Evolutionary conservation across 2,329 filamentous ascomycete genomes (phyloP).

Genomic region (Penicillium frequentans): DNA sequence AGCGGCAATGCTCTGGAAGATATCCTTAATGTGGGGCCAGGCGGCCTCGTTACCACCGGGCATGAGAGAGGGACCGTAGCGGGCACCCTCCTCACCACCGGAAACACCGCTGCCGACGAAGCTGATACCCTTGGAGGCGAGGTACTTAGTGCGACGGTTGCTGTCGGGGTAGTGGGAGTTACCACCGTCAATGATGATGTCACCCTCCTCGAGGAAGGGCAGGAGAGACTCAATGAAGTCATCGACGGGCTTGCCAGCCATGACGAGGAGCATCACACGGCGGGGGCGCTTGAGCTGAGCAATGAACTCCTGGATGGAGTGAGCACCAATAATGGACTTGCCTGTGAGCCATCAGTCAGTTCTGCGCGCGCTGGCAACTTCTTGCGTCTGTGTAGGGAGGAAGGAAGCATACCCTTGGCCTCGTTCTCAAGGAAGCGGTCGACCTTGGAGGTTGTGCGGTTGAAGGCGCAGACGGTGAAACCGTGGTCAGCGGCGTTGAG

Average conservation of each 20-base stretch:
- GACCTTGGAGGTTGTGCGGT: constrained; percentile 98
- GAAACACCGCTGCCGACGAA: constrained; percentile 98
- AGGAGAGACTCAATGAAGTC: constrained; percentile 97
- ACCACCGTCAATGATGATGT: constrained; percentile 99
- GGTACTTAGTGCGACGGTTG: constrained; percentile 94
- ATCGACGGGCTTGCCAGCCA: constrained; percentile 96
- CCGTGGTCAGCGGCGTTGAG: constrained; percentile 86
- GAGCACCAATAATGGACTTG: constrained; percentile 92
- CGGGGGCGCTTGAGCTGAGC: constrained; percentile 96
- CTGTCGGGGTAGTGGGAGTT: constrained; percentile 99
- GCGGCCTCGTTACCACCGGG: constrained; percentile 97
- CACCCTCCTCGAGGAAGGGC: constrained; percentile 76
- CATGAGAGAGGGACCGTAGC: constrained; percentile 97
- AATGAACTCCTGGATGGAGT: constrained; percentile 91
- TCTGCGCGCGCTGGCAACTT: background rate
- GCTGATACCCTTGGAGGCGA: constrained; percentile 80
- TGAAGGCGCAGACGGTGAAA: constrained; percentile 97
- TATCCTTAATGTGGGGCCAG: constrained; percentile 97
- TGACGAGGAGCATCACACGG: constrained; percentile 97
- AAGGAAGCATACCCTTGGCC: constrained; percentile 65
- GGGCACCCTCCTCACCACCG: constrained; percentile 98
- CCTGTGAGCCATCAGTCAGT: constrained; percentile 50
- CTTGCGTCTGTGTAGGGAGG: background rate
- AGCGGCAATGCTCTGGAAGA: constrained; percentile 96
- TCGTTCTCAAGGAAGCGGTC: constrained; percentile 89